phyloP scores from a whole-genome alignment of 257 asterid species.

The Solanum neorickii region DNA sequence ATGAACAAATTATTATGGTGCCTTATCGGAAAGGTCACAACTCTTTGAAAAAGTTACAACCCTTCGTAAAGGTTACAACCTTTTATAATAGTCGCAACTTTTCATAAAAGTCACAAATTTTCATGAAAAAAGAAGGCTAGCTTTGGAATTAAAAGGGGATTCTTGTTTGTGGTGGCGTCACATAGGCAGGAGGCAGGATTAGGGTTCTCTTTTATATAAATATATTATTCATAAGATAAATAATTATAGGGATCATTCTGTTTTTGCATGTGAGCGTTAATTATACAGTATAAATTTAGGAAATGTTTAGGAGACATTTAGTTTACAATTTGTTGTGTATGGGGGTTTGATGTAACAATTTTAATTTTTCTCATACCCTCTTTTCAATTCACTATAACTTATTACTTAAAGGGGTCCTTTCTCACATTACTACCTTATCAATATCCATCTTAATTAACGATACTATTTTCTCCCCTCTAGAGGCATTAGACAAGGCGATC shows the following conservation, averaged over 20 bases:
- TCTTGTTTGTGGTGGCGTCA: too few species aligned
- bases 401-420: background rate
- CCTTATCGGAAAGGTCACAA: too few species aligned
- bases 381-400: background rate
- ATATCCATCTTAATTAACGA: background rate
- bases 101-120: too few species aligned
- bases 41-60: too few species aligned
- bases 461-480: background rate
- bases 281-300: background rate
- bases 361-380: background rate
- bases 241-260: background rate
- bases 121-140: too few species aligned
- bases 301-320: background rate
- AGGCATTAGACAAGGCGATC: background rate
- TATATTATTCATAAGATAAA: background rate
- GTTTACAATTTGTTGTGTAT: background rate
- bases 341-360: background rate
- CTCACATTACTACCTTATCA: background rate
- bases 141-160: too few species aligned
- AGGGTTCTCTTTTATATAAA: too few species aligned
- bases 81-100: too few species aligned
- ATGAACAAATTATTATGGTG: too few species aligned
- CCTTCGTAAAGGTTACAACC: too few species aligned
- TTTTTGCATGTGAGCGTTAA: background rate
- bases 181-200: too few species aligned